Evolutionary conservation across 495 filamentous ascomycete species (phyloP), one percentile per base, ranked within the genome.

Genomic region (Aspergillus baeticus): DNA sequence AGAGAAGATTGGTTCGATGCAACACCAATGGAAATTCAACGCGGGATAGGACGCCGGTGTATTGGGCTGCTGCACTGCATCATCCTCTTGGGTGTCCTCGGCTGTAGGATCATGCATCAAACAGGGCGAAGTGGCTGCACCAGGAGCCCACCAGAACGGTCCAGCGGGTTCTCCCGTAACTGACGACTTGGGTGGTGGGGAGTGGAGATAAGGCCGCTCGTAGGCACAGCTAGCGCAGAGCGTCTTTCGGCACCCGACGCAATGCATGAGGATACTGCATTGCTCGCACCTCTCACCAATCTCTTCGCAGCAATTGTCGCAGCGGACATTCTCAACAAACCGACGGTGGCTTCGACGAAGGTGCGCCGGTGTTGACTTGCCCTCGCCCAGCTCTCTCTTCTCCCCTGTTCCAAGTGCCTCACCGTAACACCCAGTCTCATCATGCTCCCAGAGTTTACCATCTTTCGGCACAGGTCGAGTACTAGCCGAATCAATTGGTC

Each of bases 211-310:
- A 2, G 79, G 77, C 20, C 81, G 71, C 52, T 82, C 78, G 58
- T 82, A 84, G 10, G 83, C 81, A 64, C 83, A 86, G 61, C 81
- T 82, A 4, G 79, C 77, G 68, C 83, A 86, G 8, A 85, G 73
- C 3, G 81, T 86, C 68, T 80, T 83, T 35, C 83, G 78, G 60
- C 82, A 86, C 23, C 81, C 82, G 50, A 81, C 79, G 57, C 83
- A 86, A 55, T 85, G 83, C 83, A 86, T 85, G 55, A 81, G 64
- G 17, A 85, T 78, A 52, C 81, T 84, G 63, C 83, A 86, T 57
- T 83, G 81, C 60, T 86, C 82, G 61, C 83, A 86, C 37, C 83
- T 65, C 61, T 86, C 83, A 17, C 68, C 58, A 29, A 86, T 84
- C 14, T 62, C 58, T 35, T 79, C 78, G 36, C 66, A 64, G 64